These are phyloP conservation scores for Pseudogymnoascus sp. DNA, from an alignment of 2,329 filamentous ascomycete species.

Conservation along the genomic window DNA sequence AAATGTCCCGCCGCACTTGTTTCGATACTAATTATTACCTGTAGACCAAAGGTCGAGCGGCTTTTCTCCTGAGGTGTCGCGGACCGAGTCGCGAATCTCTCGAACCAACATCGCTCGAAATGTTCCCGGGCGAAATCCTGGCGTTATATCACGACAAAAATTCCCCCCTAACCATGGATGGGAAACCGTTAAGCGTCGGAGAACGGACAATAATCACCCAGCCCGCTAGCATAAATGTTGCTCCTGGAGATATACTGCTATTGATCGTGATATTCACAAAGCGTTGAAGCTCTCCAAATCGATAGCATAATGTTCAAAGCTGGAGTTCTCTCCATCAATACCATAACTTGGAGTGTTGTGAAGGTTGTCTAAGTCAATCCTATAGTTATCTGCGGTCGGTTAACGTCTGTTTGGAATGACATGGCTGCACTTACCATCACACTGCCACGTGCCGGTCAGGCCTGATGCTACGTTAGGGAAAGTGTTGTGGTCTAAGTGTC, in stretches of 20 bases:
- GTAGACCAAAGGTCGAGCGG: background rate
- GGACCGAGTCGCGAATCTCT: background rate
- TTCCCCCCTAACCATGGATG: background rate
- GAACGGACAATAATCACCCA: constrained; percentile 3
- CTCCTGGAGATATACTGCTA: background rate
- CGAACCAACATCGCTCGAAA: constrained; percentile 1
- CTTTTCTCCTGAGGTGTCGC: constrained; percentile 4
- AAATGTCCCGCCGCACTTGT: background rate
- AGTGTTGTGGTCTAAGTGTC: background rate
- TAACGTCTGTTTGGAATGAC: background rate
- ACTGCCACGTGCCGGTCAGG: background rate
- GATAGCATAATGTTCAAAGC: background rate
- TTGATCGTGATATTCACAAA: background rate
- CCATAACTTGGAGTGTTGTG: background rate
- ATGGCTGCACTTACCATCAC: background rate
- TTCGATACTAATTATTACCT: constrained; percentile 6
- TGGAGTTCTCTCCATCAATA: background rate
- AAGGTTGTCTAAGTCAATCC: background rate
- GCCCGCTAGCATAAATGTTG: background rate
- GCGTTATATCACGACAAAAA: constrained; percentile 1
- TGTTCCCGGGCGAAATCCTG: constrained; percentile 2
- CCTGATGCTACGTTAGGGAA: background rate
- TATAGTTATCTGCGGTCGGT: background rate
- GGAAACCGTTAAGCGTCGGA: constrained; percentile 1
- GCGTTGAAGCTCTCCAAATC: background rate